These are phyloP conservation scores for Candida broadrunensis DNA, from an alignment of 805 yeast species.

Conservation along the genomic window DNA sequence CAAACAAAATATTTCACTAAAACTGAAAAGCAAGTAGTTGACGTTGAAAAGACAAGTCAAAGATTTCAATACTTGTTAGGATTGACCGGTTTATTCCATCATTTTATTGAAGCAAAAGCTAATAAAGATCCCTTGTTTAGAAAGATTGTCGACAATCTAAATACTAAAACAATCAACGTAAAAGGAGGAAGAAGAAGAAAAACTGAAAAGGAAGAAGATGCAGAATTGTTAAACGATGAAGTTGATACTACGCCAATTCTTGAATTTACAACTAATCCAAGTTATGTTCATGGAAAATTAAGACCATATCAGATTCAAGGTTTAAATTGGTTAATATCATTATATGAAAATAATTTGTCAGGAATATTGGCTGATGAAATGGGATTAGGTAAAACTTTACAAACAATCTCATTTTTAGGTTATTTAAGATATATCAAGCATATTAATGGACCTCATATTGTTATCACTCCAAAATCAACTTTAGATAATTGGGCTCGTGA, in stretches of 20 bases:
- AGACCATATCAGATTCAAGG: constrained; percentile 81
- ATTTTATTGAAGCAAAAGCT: constrained; percentile 63
- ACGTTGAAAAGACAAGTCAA: constrained; percentile 56
- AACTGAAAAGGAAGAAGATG: constrained; percentile 78
- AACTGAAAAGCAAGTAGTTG: constrained; percentile 38
- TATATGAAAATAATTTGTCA: constrained; percentile 64
- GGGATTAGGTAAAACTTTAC: constrained; percentile 83
- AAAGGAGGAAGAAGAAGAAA: constrained; percentile 49
- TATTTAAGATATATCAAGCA: constrained; percentile 61
- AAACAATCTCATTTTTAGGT: constrained; percentile 74
- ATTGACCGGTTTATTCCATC: constrained; percentile 62
- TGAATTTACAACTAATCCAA: constrained; percentile 52
- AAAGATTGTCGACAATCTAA: constrained; percentile 46
- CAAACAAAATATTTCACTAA: constrained; percentile 28
- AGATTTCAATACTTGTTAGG: constrained; percentile 64
- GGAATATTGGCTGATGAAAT: constrained; percentile 85
- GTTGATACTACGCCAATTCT: constrained; percentile 29
- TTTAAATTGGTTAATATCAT: constrained; percentile 70
- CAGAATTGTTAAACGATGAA: constrained; percentile 64
- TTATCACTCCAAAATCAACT: constrained; percentile 78
- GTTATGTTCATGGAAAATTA: constrained; percentile 53
- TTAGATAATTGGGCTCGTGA: constrained; percentile 80
- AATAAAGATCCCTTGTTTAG: constrained; percentile 54
- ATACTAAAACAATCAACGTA: constrained; percentile 5
- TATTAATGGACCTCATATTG: constrained; percentile 68